Base-by-base conservation (phyloP, 345 rosid genomes). In the Brassica nigra region DNA sequence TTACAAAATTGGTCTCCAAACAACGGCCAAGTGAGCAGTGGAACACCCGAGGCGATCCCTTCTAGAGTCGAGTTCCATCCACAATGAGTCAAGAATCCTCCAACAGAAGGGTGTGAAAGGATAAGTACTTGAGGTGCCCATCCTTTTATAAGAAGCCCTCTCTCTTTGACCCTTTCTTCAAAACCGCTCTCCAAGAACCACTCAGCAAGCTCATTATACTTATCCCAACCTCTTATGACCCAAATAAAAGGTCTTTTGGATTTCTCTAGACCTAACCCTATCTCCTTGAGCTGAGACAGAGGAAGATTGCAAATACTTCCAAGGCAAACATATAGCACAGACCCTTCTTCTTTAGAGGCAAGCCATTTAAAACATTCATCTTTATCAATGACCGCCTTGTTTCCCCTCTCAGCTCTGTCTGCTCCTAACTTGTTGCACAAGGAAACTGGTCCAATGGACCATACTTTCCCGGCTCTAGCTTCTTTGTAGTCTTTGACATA, bases 381-480 rank as follows among this genome's bases (percentile, higher is more conserved):
- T 33, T 72, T 23, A 59, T 69, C 67, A 42, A 71, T 71, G n/a
- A 64, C 73, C 0, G 82, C 66, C 2, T 64, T 73, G 28, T 86
- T 75, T 9, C 88, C 92, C 76, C 89, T 87, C n/a, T 80, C 83
- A 0, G 84, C 83, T 71, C 67, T 79, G n/a, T 87, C 86, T 0
- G 1, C 9, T 1, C 20, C 69, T 2, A 31, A n/a, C 63, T 78
- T 77, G 73, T 85, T 83, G 69, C 81, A 82, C 2, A 82, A 63
- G 7, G 86, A 85, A 67, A 89, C 82, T 0, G 88, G 90, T 52
- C 89, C 89, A 8, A 86, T 23, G 23, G 86, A 86, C 90, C 92
- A 87, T 10, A 72, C 79, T 44, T 81, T 84, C 2, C 71, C 78
- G 0, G 49, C 76, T 70, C 67, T 83, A 3, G 72, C 75, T 2